Conservation (phyloP, 1,284 basidiomycete species). For the Schizophyllum commune region DNA sequence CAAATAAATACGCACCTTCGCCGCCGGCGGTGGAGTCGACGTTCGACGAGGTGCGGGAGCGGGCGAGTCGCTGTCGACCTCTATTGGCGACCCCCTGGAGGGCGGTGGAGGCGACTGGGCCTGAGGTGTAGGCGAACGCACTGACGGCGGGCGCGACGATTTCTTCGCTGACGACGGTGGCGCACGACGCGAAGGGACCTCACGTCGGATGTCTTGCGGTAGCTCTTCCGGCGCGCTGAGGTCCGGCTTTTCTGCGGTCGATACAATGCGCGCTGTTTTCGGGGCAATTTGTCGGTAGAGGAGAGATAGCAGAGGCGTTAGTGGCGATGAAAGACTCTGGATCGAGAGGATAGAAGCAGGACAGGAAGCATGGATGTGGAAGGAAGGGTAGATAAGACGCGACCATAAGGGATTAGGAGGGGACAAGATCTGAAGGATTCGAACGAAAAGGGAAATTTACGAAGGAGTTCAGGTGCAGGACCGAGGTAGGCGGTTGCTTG, state of each 20-base stretch:
- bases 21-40: background rate
- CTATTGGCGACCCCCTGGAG: slow-evolving; percentile 19
- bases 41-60: slow-evolving; percentile 9
- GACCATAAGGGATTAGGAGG: slow-evolving; percentile 2
- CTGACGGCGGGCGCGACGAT: slow-evolving; percentile 9
- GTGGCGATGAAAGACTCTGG: slow-evolving; percentile 2
- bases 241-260: slow-evolving; percentile 30
- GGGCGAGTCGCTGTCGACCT: slow-evolving; percentile 41
- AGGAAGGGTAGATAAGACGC: background rate
- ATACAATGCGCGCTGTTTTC: slow-evolving; percentile 33
- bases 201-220: background rate
- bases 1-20: background rate
- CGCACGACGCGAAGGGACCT: slow-evolving; percentile 9
- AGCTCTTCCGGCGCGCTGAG: slow-evolving; percentile 19
- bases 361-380: slow-evolving; percentile 3
- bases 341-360: background rate
- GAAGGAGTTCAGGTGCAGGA: background rate
- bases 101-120: slow-evolving; percentile 4
- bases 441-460: background rate
- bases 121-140: slow-evolving; percentile 8
- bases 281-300: slow-evolving; percentile 1
- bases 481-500: background rate
- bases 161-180: slow-evolving; percentile 10
- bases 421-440: background rate
- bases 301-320: background rate